A percentile compares a stretch with the other conserved stretches of the same genome.
Evolutionary conservation across 192 early-diverging fungal species (phyloP).

Genomic region (Backusella psychrophila): DNA sequence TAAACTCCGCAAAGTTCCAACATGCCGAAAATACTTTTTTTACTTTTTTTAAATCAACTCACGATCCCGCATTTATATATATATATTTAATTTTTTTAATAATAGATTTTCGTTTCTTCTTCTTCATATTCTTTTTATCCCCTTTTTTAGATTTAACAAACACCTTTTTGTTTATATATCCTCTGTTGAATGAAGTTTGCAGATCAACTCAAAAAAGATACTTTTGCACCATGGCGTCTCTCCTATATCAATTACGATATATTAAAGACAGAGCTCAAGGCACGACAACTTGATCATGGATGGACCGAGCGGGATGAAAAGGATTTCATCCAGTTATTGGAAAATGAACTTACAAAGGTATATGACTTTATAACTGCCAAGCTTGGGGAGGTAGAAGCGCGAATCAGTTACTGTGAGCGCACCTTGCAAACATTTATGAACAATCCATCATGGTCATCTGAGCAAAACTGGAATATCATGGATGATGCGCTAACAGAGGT

Average conservation of each 20-base stretch:
- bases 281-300: slow-evolving; percentile 49
- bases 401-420: slow-evolving; percentile 68
- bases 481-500: slow-evolving; percentile 67
- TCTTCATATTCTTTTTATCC: background rate
- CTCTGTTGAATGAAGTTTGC: slow-evolving; percentile 81
- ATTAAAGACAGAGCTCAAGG: slow-evolving; percentile 84
- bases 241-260: slow-evolving; percentile 83
- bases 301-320: slow-evolving; percentile 73
- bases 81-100: background rate
- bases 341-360: slow-evolving; percentile 90
- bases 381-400: slow-evolving; percentile 70
- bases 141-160: slow-evolving; percentile 8
- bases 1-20: no score
- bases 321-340: slow-evolving; percentile 76
- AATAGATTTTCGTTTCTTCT: background rate
- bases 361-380: slow-evolving; percentile 72
- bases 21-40: no score
- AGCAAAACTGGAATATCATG: slow-evolving; percentile 48
- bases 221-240: slow-evolving; percentile 77
- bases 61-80: background rate
- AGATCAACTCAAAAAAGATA: slow-evolving; percentile 63
- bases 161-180: slow-evolving; percentile 9
- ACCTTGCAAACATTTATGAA: slow-evolving; percentile 47
- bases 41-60: background rate
- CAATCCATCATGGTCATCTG: slow-evolving; percentile 53